Evolutionary conservation across 2,329 filamentous ascomycete species (phyloP).

Genomic region (Hysterium pulicare): DNA sequence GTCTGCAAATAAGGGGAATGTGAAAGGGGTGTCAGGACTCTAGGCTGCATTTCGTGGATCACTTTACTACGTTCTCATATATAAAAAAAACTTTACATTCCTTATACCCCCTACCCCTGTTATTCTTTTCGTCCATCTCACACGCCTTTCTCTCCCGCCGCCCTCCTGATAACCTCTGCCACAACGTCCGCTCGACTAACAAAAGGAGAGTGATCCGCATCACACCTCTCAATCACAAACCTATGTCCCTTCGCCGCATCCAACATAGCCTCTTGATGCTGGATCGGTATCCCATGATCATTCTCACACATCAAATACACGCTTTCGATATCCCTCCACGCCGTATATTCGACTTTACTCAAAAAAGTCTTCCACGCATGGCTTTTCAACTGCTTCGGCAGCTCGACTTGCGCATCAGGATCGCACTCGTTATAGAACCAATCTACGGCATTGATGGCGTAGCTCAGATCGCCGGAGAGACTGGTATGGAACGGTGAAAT

Average conservation of each 20-base stretch:
- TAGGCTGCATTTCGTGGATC: too few species aligned
- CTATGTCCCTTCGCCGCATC: neutral
- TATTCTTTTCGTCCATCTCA: too few species aligned
- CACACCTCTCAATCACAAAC: conserved; percentile 19
- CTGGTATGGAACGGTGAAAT: too few species aligned
- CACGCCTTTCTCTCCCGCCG: conserved; percentile 18
- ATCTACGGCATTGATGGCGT: too few species aligned
- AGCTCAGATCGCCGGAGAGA: too few species aligned
- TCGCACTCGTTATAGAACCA: too few species aligned
- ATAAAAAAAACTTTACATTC: too few species aligned
- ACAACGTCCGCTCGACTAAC: conserved; percentile 30
- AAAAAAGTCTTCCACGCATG: neutral
- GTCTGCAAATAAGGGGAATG: too few species aligned
- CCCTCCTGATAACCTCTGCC: conserved; percentile 20
- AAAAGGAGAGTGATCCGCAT: conserved; percentile 36
- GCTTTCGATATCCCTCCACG: neutral
- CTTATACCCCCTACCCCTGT: too few species aligned
- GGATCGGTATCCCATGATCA: conserved; percentile 2
- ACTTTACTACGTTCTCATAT: too few species aligned
- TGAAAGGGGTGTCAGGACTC: too few species aligned
- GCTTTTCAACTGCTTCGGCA: neutral
- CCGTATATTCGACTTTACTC: conserved; percentile 4
- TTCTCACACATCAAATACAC: neutral
- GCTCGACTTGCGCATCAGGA: neutral
- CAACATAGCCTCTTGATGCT: conserved; percentile 2